Evolutionary conservation across 1,284 basidiomycete species (phyloP).

Genomic region (Dichomitus squalens): DNA sequence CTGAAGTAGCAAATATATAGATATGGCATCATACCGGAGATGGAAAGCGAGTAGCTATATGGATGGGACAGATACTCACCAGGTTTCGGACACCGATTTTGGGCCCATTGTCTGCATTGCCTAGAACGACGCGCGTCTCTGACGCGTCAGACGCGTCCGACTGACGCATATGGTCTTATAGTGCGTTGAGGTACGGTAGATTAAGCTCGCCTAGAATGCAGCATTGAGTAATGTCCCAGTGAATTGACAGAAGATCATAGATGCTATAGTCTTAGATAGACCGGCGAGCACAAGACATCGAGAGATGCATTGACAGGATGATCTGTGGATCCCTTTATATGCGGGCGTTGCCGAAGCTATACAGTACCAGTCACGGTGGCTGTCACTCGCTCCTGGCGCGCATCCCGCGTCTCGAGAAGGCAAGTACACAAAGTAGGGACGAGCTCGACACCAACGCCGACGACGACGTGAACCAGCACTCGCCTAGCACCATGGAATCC

Average conservation of each 20-base stretch:
- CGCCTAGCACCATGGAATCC: slow-evolving; percentile 72
- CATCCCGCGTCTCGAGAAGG: slow-evolving; percentile 10
- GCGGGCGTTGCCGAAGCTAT: slow-evolving; percentile 44
- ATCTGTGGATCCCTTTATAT: slow-evolving; percentile 14
- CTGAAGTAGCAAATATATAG: slow-evolving; percentile 86
- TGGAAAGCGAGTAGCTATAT: not conserved
- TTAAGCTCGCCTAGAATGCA: too few relatives aligned
- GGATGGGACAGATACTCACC: not conserved
- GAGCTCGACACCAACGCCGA: slow-evolving; percentile 36
- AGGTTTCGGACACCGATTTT: too few relatives aligned
- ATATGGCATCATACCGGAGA: slow-evolving; percentile 44
- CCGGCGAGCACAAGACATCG: too few relatives aligned
- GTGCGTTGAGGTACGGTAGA: too few relatives aligned
- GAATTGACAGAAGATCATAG: too few relatives aligned
- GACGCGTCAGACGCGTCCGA: too few relatives aligned
- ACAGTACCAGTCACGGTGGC: slow-evolving; percentile 60
- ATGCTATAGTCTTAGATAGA: too few relatives aligned
- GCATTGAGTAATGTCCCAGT: too few relatives aligned
- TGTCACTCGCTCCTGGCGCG: slow-evolving; percentile 43
- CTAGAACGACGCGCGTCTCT: slow-evolving; percentile 52
- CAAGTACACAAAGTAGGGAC: slow-evolving; percentile 30
- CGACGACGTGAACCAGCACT: slow-evolving; percentile 41
- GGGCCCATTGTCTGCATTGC: too few relatives aligned
- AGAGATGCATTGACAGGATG: slow-evolving; percentile 43
- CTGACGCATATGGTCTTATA: too few relatives aligned